A percentile compares a stretch with the other conserved stretches of the same genome.
These are phyloP conservation scores for Raphanus hybrid DNA, from an alignment of 441 rosid genomes.

Conservation along the genomic window DNA sequence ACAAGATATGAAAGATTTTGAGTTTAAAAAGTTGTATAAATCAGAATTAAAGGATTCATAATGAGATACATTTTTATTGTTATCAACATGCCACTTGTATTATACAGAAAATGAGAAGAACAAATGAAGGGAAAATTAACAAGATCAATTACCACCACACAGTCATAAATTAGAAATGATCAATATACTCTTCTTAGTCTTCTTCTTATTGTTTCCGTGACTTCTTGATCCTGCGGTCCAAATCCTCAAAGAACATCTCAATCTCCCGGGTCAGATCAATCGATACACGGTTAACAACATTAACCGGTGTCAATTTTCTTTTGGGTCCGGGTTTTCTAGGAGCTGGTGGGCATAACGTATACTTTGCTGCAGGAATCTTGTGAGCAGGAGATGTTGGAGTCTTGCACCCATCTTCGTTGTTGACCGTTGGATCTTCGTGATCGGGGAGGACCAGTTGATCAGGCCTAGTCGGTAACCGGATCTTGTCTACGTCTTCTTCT, in stretches of 20 bases:
- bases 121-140: neutral
- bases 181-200: neutral
- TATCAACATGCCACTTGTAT: slow-evolving; percentile 24
- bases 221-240: slow-evolving; percentile 60
- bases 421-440: slow-evolving; percentile 37
- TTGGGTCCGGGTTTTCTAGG: slow-evolving; percentile 57
- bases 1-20: slow-evolving; percentile 1
- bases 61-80: slow-evolving; percentile 24
- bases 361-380: slow-evolving; percentile 51
- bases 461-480: slow-evolving; percentile 27
- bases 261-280: slow-evolving; percentile 58
- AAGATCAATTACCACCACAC: slow-evolving; percentile 39
- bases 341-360: slow-evolving; percentile 67
- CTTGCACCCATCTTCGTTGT: slow-evolving; percentile 59
- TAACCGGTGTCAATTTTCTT: slow-evolving; percentile 40
- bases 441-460: slow-evolving; percentile 21
- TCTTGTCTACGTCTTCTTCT: slow-evolving; percentile 39
- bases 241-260: slow-evolving; percentile 53
- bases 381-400: slow-evolving; percentile 73
- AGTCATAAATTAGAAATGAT: slow-evolving; percentile 40
- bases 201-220: slow-evolving; percentile 49
- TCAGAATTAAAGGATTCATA: slow-evolving; percentile 23
- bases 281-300: slow-evolving; percentile 33
- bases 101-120: slow-evolving; percentile 29
- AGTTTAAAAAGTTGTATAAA: slow-evolving; percentile 15